A percentile compares a stretch with the other conserved stretches of the same genome.
phyloP scores from a whole-genome alignment of 306 rosid species.

The Malus orientalis region DNA sequence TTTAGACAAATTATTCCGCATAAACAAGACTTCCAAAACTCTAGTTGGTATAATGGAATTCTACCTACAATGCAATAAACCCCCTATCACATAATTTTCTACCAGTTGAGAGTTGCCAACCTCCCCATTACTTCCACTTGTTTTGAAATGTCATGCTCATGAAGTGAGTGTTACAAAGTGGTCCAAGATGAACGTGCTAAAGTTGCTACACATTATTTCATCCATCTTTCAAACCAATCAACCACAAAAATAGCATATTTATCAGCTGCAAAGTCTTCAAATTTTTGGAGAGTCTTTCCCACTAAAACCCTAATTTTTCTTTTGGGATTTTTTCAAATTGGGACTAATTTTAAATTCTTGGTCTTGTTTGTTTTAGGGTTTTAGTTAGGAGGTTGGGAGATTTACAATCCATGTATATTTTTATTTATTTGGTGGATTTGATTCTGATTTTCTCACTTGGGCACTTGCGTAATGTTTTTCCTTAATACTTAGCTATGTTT shows the following conservation, averaged over 20 bases:
- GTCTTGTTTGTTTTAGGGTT: neutral
- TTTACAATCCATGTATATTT: neutral
- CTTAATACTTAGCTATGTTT: neutral
- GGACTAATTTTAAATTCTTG: neutral
- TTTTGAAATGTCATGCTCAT: neutral
- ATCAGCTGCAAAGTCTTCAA: neutral
- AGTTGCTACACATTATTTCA: neutral
- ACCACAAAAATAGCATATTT: neutral
- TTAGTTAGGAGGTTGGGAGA: neutral
- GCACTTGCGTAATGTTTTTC: neutral
- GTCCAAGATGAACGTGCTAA: neutral
- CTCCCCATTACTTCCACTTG: neutral
- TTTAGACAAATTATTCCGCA: neutral
- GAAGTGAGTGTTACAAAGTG: neutral
- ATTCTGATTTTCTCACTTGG: neutral
- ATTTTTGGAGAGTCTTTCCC: neutral
- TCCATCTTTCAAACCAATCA: neutral
- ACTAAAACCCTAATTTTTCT: neutral
- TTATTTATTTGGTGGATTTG: neutral
- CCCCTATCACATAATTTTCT: neutral
- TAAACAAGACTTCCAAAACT: slow-evolving; percentile 1
- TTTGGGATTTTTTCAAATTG: neutral
- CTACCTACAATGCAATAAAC: slow-evolving; percentile 11
- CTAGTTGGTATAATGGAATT: slow-evolving; percentile 11
- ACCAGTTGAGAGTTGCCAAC: too few species aligned